Percentiles rank a stretch among this genome's conserved stretches.
These are phyloP conservation scores for Thielaviopsis euricoi DNA, from an alignment of 2,329 filamentous ascomycete species.

Conservation along the genomic window DNA sequence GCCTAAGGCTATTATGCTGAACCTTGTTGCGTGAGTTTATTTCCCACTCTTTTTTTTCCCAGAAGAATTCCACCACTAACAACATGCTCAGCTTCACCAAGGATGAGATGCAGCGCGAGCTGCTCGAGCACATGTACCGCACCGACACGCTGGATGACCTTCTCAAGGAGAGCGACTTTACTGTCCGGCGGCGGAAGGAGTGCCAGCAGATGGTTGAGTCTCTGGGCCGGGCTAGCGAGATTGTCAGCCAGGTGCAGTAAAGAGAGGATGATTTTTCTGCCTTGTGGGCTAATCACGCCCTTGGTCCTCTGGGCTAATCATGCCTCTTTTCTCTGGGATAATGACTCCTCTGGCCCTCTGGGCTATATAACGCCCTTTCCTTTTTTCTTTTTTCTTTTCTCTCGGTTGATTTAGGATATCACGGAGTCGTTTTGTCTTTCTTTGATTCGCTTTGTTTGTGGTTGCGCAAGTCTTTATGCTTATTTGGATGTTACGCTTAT, in stretches of 20 bases:
- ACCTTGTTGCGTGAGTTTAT: constrained; percentile 68
- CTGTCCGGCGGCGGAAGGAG: constrained; percentile 83
- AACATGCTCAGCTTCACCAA: constrained; percentile 61
- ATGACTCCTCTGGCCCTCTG: background rate
- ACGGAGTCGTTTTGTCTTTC: background rate
- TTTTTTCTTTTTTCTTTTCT: background rate
- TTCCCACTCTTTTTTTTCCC: background rate
- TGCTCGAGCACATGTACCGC: constrained; percentile 95
- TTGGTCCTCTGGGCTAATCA: background rate
- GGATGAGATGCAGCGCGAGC: constrained; percentile 95
- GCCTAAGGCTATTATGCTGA: constrained; percentile 97
- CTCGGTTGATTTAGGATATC: constrained; percentile 8
- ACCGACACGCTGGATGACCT: constrained; percentile 79
- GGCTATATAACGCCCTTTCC: background rate
- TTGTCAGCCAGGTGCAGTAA: constrained; percentile 68
- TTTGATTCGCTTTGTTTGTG: background rate
- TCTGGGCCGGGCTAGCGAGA: constrained; percentile 76
- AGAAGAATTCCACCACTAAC: background rate
- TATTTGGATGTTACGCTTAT: background rate
- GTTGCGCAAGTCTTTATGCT: background rate
- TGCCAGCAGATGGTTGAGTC: constrained; percentile 99
- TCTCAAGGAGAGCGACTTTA: constrained; percentile 97
- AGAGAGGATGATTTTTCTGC: constrained; percentile 1
- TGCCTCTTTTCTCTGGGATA: background rate
- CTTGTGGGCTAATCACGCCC: background rate